Evolutionary conservation across 108 stramenopile species (phyloP).

Genomic region (Nannochloropsis oceanica): DNA sequence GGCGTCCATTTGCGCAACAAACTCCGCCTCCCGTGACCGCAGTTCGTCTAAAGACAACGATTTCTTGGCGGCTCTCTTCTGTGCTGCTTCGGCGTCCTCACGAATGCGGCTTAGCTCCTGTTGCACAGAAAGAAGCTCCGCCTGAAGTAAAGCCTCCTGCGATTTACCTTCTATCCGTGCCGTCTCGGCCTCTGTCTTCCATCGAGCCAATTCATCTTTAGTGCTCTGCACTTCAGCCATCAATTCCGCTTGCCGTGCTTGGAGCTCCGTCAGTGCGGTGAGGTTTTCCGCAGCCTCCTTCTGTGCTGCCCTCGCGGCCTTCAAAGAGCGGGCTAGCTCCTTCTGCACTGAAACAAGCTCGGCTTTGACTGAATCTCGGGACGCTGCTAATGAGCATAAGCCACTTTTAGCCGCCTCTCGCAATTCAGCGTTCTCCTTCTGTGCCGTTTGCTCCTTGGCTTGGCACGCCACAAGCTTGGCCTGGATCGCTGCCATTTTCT

Average conservation of each 20-base stretch:
- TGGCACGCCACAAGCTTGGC: neutral
- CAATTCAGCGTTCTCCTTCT: neutral
- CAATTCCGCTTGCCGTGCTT: neutral
- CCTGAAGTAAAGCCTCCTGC: too few relatives aligned
- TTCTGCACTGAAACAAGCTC: too few relatives aligned
- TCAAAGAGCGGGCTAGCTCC: too few relatives aligned
- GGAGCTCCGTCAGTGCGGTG: neutral
- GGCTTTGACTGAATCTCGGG: neutral
- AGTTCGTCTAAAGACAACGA: neutral
- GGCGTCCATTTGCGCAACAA: neutral
- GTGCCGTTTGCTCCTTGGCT: neutral
- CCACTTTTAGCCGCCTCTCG: neutral
- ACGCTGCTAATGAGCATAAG: neutral
- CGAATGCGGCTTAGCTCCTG: too few relatives aligned
- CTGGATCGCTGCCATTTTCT: neutral
- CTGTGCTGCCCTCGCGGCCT: neutral
- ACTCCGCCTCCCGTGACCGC: neutral
- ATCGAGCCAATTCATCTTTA: neutral
- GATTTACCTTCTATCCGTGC: neutral
- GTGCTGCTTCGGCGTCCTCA: neutral
- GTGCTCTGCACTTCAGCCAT: neutral
- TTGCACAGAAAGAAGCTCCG: too few relatives aligned
- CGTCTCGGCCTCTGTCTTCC: neutral
- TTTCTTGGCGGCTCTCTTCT: neutral
- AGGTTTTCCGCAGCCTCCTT: neutral